Evolutionary conservation across 2,329 filamentous ascomycete species (phyloP), one percentile per base, ranked within the genome.

Genomic region (Leptographium flavum): DNA sequence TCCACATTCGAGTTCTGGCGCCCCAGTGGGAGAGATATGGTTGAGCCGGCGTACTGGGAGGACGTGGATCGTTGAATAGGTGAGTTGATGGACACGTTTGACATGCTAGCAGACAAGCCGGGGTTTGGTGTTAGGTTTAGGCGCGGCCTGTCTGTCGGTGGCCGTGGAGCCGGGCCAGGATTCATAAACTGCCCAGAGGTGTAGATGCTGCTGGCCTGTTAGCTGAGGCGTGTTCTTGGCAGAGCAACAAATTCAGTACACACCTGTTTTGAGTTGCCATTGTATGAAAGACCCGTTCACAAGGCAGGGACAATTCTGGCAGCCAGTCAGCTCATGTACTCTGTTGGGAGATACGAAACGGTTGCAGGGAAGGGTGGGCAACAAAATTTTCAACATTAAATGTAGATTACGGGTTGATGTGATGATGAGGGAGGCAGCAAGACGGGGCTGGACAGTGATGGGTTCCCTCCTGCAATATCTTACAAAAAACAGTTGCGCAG

Each of bases 141-240:
- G 58, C 85, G 81, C 49, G 87, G 85, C 56, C 85, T 79, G 58
- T 92, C 85, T 49, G 75, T 81, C 19, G 90, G 92, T 49, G 92
- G 90, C 57, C 84, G 82, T 53, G 92, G 92, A 54, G 92, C 90
- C 55, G 92, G 90, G 53, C 92, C 87, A 50, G 92, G 87, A 64
- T 96, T 96, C 84, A 96, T 93, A 68, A 96, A 96, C 63, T 79
- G 76, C 56, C 71, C 74, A 52, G 69, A 67, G 36, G 73, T 65
- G 58, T 79, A 81, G 55, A 73, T 63, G 58, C 73, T 79, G 31
- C 19, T n/a, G 15, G 11, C 13, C 11, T 15, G 35, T 37, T 37
- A 38, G 27, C n/a, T 15, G 19, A 15, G 21, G 8, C 21, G 21
- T 23, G 15, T 37, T 37, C 35, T 37, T 22, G 4, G 5, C 21